Evolutionary conservation across 1,139 yeast species (phyloP), one percentile per base, ranked within the genome.

Genomic region (Lodderomyces elongisporus): DNA sequence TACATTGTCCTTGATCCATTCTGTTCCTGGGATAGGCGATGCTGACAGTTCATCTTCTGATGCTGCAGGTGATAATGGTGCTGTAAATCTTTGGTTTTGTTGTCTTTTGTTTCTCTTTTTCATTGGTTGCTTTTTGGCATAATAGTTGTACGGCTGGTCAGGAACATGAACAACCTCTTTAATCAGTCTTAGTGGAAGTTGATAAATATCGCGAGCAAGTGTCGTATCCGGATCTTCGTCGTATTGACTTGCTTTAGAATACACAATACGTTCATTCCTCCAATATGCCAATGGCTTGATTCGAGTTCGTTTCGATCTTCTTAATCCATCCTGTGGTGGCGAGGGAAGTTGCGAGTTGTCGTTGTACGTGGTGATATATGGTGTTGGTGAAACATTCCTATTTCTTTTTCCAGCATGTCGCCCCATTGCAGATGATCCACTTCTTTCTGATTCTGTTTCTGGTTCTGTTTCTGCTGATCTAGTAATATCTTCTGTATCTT

Each of bases 211-310:
- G 20, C 47, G 48, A 4, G 56, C 54, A 29, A 66, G 47, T 1
- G 69, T 62, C 14, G 57, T 54, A 39, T 64, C 66, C 0, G 67
- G 64, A 4, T 23, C 28, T 21, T 46, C 52, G 10, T 62, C 60
- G 16, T 62, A 55, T 23, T 36, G 36, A 14, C 25, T 28, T 2
- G 66, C 64, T 45, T 60, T 58, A 35, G 79, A 71, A 48, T 82
- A 85, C 2, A 84, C 74, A 25, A 83, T 73, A 39, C 79, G 66
- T 54, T 88, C 96, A 50, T 83, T 84, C 53, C 85, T 74, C 96
- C 96, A 87, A 52, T 70, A 84, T 8, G 88, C 91, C 43, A 87
- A 61, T 0, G 95, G 94, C 2, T 82, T 76, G 5, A 84, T 70
- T 43, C 74, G 73, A 1, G 76, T 72, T 48, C 96, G 68, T 28